Evolutionary conservation across 2,329 filamentous ascomycete species (phyloP), one percentile per base, ranked within the genome.

Genomic region (Epichloe baconii): DNA sequence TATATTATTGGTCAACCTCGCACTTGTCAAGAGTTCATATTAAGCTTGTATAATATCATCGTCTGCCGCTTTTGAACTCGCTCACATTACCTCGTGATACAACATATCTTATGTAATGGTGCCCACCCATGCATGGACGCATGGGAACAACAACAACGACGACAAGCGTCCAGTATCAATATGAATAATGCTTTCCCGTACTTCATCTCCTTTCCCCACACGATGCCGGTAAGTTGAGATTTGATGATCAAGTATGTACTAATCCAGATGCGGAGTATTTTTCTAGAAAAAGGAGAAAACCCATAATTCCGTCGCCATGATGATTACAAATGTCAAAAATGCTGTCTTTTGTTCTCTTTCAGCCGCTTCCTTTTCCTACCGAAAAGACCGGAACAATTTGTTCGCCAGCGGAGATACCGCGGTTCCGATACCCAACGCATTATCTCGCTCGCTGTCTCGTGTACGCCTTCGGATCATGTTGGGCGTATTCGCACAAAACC

Each of bases 401-500:
- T 65, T 71, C 53, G 67, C 64, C 43, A 73, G 56, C 26, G 71
- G 71, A 26, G 69, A 72, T 43, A 64, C 59, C 56, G 49, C 56
- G 45, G 31, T 62, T 57, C 43, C 57, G 52, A 51, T 64, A 26
- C 58, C 57, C 48, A 68, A 66, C 2, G 69, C 67, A 50, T 66
- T 67, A 47, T 75, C 73, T 49, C 50, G 47, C 36, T 68, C 66
- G 47, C 64, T 66, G 48, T 75, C 74, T 47, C 35, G 43, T 17
- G 72, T 63, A 42, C 75, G 71, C 21, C 73, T 69, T 35, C 71
- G 72, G 23, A 75, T 70, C 61, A 73, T 70, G 53, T 74, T 78
- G 1, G 78, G 75, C 8, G 78, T 81, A 56, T 80, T 75, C 19
- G 76, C 76, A 59, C 80, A 84, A 54, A 79, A 83, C 1, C 76